phyloP scores from a whole-genome alignment of 139 green algal species.

The Pycnococcus provasolii region DNA sequence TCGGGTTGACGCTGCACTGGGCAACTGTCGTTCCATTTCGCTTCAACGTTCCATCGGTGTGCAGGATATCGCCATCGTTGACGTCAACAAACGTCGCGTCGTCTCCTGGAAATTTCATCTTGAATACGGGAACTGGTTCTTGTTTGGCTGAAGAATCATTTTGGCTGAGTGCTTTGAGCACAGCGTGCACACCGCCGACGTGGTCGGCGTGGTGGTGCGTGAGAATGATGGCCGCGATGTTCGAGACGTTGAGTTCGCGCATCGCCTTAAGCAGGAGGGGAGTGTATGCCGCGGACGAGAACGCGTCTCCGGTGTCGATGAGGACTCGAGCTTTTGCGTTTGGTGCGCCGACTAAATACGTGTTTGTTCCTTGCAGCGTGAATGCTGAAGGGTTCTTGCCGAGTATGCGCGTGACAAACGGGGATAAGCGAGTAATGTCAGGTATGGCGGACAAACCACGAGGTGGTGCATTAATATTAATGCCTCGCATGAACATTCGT shows the following conservation, averaged over 20 bases:
- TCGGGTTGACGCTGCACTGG: too few species aligned
- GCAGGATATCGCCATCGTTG: too few species aligned
- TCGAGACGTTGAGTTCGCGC: neutral
- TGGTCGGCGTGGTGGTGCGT: slow-evolving; percentile 21
- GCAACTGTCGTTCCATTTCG: too few species aligned
- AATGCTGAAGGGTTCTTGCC: slow-evolving; percentile 6
- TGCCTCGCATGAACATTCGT: too few species aligned
- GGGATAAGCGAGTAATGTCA: neutral
- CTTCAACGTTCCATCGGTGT: too few species aligned
- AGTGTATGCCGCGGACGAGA: neutral
- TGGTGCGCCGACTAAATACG: slow-evolving; percentile 8
- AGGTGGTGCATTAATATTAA: neutral
- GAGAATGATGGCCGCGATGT: neutral
- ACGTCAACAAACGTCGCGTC: too few species aligned
- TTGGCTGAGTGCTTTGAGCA: neutral
- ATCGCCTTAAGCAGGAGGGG: neutral
- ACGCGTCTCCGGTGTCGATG: slow-evolving; percentile 12
- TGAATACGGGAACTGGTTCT: too few species aligned
- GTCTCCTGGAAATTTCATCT: too few species aligned
- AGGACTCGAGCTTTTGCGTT: neutral
- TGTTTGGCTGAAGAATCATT: neutral
- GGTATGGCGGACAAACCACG: neutral
- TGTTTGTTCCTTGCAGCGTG: slow-evolving; percentile 23
- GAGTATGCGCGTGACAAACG: slow-evolving; percentile 6
- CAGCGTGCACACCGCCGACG: slow-evolving; percentile 3